phyloP scores from a whole-genome alignment of 345 rosid species.

The Atalantia buxifolia region DNA sequence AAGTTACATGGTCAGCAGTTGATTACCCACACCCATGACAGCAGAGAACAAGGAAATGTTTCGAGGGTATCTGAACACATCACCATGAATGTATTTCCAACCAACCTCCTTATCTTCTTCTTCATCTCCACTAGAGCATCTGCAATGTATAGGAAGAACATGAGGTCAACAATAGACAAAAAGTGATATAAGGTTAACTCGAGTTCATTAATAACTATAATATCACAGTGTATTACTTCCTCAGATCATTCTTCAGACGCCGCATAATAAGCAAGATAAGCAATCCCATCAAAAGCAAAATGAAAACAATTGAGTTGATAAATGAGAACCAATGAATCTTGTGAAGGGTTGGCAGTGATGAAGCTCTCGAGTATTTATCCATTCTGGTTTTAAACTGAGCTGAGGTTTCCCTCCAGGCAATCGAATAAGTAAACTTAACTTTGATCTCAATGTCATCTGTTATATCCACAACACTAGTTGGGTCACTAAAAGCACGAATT shows the following conservation, averaged over 20 bases:
- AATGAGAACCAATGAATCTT: slow-evolving; percentile 73
- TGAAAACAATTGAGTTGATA: slow-evolving; percentile 48
- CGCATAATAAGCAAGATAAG: slow-evolving; percentile 53
- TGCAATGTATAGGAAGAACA: slow-evolving; percentile 21
- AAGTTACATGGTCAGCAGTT: slow-evolving; percentile 63
- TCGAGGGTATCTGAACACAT: slow-evolving; percentile 64
- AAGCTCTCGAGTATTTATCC: slow-evolving; percentile 55
- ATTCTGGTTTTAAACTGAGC: slow-evolving; percentile 50
- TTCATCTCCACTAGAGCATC: slow-evolving; percentile 59
- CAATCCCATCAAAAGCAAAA: slow-evolving; percentile 55
- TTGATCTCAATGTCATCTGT: slow-evolving; percentile 53
- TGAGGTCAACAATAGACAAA: slow-evolving; percentile 7
- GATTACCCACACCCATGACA: slow-evolving; percentile 73
- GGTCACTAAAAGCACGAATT: slow-evolving; percentile 62
- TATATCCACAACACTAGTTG: slow-evolving; percentile 59
- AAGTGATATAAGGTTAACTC: not conserved
- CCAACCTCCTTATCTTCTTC: slow-evolving; percentile 76
- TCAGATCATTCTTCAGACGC: slow-evolving; percentile 63
- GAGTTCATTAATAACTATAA: not conserved
- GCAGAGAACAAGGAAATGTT: slow-evolving; percentile 70
- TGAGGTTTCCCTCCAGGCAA: slow-evolving; percentile 63
- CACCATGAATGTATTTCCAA: slow-evolving; percentile 76
- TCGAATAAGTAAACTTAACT: slow-evolving; percentile 75
- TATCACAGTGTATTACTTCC: slow-evolving; percentile 40
- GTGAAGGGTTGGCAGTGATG: slow-evolving; percentile 45